Percentiles rank a stretch among this genome's conserved stretches.
phyloP scores from a whole-genome alignment of 208 protist species.

The Crithidia mellificae region DNA sequence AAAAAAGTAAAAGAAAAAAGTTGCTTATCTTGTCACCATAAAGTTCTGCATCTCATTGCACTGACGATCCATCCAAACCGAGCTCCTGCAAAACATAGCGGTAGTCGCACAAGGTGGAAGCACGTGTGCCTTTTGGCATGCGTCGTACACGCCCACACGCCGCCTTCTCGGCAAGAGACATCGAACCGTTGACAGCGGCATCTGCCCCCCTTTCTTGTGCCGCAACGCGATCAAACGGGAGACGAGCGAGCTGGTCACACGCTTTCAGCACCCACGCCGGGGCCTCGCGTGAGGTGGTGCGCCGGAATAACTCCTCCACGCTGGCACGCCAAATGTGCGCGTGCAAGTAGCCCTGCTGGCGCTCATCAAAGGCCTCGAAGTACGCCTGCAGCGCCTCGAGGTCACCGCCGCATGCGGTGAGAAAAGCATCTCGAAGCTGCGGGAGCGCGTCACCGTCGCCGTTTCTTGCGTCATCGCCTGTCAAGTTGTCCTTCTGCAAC shows the following conservation, averaged over 20 bases:
- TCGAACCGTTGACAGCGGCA: background rate
- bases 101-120: conserved; percentile 49
- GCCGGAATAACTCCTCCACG: conserved; percentile 39
- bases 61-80: background rate
- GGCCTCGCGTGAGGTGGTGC: background rate
- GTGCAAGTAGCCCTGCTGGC: conserved; percentile 41
- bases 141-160: conserved; percentile 35
- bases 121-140: conserved; percentile 28
- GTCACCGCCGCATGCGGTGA: conserved; percentile 37
- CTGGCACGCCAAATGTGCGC: conserved; percentile 38
- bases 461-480: background rate
- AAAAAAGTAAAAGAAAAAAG: too few species aligned
- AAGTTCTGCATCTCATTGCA: background rate
- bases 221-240: conserved; percentile 38
- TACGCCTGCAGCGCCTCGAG: conserved; percentile 33
- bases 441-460: background rate
- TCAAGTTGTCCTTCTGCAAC: too few species aligned
- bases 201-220: background rate
- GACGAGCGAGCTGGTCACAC: conserved; percentile 42
- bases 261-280: conserved; percentile 53
- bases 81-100: conserved; percentile 54
- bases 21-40: too few species aligned
- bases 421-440: conserved; percentile 32
- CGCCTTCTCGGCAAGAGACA: conserved; percentile 28
- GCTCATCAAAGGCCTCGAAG: conserved; percentile 44